Conservation (phyloP, 2,329 filamentous ascomycete species). For the Penicillium freii region DNA sequence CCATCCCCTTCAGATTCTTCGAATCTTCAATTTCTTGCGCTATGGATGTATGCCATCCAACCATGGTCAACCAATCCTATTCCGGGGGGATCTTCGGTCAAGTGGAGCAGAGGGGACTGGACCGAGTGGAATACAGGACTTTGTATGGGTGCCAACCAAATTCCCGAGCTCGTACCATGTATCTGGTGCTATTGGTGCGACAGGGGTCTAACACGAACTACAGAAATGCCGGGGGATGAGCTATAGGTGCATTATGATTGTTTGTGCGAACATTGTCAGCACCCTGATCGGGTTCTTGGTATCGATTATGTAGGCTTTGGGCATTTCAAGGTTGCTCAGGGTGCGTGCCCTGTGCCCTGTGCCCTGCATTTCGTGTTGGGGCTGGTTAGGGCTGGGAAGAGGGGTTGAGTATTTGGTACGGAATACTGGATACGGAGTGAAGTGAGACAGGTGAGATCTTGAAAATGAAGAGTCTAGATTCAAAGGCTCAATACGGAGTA, state of each 20-base stretch:
- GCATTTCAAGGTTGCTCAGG: neutral
- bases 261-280: neutral
- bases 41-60: neutral
- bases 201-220: constrained; percentile 8
- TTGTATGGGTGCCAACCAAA: constrained; percentile 7
- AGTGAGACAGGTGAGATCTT: neutral
- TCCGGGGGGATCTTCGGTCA: constrained; percentile 11
- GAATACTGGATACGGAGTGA: neutral
- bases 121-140: neutral
- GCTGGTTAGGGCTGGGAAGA: neutral
- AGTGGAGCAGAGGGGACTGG: constrained; percentile 16
- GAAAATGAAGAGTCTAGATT: neutral
- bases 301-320: neutral
- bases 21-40: neutral
- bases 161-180: constrained; percentile 5
- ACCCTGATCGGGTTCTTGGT: neutral
- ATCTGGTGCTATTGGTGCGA: neutral
- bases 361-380: neutral
- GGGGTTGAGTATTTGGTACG: neutral
- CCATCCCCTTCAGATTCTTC: neutral
- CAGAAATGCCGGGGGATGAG: neutral
- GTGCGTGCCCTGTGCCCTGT: neutral
- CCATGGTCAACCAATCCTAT: constrained; percentile 7
- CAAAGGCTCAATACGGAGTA: too few relatives aligned
- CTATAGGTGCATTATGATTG: neutral